Percentiles rank a stretch among this genome's conserved stretches.
Conservation (phyloP, 768 basidiomycete genomes). For the Pleurotus salmoneostramineus region DNA sequence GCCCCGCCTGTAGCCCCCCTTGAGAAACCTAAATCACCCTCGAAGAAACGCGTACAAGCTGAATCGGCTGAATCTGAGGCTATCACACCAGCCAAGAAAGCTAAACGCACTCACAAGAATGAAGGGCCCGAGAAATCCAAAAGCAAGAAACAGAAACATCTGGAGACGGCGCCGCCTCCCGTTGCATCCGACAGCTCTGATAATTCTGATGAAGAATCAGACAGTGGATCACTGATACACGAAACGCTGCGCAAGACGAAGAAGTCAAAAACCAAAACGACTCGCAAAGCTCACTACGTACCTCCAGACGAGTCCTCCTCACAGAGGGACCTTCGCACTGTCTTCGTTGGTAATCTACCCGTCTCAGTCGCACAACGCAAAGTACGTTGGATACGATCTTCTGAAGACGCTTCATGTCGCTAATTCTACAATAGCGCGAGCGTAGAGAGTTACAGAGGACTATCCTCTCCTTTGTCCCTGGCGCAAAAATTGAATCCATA, state of each 20-base stretch:
- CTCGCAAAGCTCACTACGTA: conserved; percentile 40
- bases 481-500: conserved; percentile 83
- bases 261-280: conserved; percentile 16
- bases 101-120: not conserved
- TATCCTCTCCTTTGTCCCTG: conserved; percentile 65
- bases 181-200: no score
- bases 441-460: conserved; percentile 77
- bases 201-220: not conserved
- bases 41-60: not conserved
- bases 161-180: no score
- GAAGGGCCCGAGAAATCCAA: no score
- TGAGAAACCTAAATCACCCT: no score
- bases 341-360: conserved; percentile 90
- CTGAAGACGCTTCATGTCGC: not conserved
- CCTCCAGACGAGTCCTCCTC: conserved; percentile 71
- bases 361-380: conserved; percentile 72
- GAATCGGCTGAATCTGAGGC: not conserved
- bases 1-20: not conserved
- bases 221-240: conserved; percentile 50
- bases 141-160: no score
- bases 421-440: conserved; percentile 43
- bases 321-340: conserved; percentile 74
- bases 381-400: conserved; percentile 37
- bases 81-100: not conserved
- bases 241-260: conserved; percentile 46